phyloP scores from a whole-genome alignment of 306 rosid species.

The Quercus parvula region DNA sequence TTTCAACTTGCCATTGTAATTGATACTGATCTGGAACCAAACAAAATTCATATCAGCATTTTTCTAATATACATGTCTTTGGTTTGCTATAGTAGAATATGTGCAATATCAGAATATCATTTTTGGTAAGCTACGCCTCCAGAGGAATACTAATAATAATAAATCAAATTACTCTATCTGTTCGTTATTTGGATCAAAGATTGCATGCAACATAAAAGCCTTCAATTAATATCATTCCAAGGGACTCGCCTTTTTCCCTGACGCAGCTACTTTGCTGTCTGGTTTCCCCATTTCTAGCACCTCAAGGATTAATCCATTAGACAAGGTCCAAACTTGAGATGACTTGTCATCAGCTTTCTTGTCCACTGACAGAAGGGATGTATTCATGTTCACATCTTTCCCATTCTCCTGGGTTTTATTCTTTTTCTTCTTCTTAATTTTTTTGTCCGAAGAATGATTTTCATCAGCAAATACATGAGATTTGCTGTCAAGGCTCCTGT shows the following conservation, averaged over 20 bases:
- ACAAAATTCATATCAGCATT: conserved; percentile 10
- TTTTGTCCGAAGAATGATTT: conserved; percentile 37
- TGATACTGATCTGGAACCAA: conserved; percentile 63
- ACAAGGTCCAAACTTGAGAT: conserved; percentile 45
- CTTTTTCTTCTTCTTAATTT: conserved; percentile 52
- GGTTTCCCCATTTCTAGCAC: conserved; percentile 59
- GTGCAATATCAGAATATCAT: not conserved
- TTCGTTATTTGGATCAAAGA: not conserved
- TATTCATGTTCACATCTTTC: conserved; percentile 30
- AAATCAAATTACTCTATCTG: not conserved
- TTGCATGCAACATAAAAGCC: not conserved
- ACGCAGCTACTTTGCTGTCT: conserved; percentile 61
- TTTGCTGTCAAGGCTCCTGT: conserved; percentile 33
- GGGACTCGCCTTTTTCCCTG: conserved; percentile 61
- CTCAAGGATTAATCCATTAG: conserved; percentile 55
- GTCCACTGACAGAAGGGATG: conserved; percentile 28
- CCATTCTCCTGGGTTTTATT: conserved; percentile 38
- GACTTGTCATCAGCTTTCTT: conserved; percentile 22
- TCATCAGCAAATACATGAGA: conserved; percentile 32
- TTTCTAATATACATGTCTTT: not conserved
- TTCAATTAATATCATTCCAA: not conserved
- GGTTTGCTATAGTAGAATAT: not conserved
- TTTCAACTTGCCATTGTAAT: conserved; percentile 64
- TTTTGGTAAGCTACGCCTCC: not conserved
- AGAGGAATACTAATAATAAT: not conserved